A percentile compares a stretch with the other conserved stretches of the same genome.
phyloP scores from a whole-genome alignment of 129 eudicot genomes.

The Artemisia argyi region DNA sequence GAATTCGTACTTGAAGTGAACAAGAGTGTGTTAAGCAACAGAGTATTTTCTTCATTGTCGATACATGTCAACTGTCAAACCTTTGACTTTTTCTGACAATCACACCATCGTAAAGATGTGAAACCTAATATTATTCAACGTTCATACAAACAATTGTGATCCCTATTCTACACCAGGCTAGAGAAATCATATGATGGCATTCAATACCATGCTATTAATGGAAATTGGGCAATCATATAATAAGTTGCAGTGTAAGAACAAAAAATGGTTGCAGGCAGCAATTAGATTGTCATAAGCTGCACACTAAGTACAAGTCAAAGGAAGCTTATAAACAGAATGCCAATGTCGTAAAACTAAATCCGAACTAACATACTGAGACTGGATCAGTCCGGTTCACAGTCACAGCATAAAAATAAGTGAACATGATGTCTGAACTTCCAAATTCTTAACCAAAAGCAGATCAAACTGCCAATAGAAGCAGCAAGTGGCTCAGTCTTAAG shows the following conservation, averaged over 20 bases:
- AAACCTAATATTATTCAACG: not conserved
- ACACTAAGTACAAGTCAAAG: not conserved
- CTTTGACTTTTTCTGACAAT: not conserved
- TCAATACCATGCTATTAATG: not conserved
- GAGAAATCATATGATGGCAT: not conserved
- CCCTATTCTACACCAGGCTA: slow-evolving; percentile 1
- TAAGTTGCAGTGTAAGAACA: not conserved
- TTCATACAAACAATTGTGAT: not conserved
- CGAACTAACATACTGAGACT: not conserved
- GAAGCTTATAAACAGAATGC: not conserved
- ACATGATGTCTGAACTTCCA: not conserved
- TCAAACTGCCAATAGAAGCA: no score
- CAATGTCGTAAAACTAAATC: not conserved
- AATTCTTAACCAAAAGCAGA: no score
- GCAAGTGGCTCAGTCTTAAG: no score
- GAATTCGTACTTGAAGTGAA: no score
- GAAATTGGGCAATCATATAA: not conserved
- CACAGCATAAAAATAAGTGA: not conserved
- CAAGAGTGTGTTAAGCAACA: no score
- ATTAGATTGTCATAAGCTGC: slow-evolving; percentile 3
- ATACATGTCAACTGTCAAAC: no score
- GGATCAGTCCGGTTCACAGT: not conserved
- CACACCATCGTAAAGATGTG: slow-evolving; percentile 3
- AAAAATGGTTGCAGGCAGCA: not conserved
- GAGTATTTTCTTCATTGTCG: no score